Conservation (phyloP, 2,329 filamentous ascomycete species). For the Colletotrichum karsti region DNA sequence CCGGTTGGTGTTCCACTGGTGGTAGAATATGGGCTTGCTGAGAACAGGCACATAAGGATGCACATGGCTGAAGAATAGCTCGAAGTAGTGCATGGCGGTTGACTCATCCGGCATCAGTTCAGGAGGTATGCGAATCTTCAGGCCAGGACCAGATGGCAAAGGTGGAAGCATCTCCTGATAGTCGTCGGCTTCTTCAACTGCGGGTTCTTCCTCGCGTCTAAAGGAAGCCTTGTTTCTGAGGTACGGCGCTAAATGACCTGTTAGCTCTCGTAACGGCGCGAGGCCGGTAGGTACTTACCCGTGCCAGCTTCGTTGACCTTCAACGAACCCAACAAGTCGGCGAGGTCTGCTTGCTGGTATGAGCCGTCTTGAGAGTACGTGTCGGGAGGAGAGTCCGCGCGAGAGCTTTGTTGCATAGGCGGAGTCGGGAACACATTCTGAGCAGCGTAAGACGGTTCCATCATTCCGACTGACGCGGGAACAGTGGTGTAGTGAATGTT, state of each 20-base stretch:
- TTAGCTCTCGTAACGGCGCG: constrained; percentile 9
- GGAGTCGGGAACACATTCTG: constrained; percentile 63
- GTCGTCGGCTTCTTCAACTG: constrained; percentile 77
- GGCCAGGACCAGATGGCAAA: constrained; percentile 72
- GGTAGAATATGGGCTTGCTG: constrained; percentile 83
- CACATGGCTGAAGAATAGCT: constrained; percentile 89
- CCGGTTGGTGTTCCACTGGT: constrained; percentile 86
- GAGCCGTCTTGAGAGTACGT: constrained; percentile 66
- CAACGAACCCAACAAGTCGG: constrained; percentile 84
- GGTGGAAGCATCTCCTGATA: constrained; percentile 76
- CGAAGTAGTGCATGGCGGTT: constrained; percentile 83
- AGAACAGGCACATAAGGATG: constrained; percentile 94
- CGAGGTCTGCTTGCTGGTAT: constrained; percentile 76
- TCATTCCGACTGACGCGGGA: constrained; percentile 54
- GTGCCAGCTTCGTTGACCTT: constrained; percentile 89
- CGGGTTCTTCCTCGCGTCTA: constrained; percentile 66
- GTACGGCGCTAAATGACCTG: constrained; percentile 77
- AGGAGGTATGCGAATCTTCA: constrained; percentile 86
- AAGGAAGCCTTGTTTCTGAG: constrained; percentile 71
- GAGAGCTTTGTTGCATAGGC: constrained; percentile 53
- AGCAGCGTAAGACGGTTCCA: constrained; percentile 60
- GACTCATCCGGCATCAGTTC: constrained; percentile 93
- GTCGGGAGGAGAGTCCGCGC: constrained; percentile 52
- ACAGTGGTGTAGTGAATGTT: constrained; percentile 64
- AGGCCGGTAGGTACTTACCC: too few species aligned